Base-by-base conservation (phyloP, 352 stramenopile species). In the Phytophthora pinifolia region DNA sequence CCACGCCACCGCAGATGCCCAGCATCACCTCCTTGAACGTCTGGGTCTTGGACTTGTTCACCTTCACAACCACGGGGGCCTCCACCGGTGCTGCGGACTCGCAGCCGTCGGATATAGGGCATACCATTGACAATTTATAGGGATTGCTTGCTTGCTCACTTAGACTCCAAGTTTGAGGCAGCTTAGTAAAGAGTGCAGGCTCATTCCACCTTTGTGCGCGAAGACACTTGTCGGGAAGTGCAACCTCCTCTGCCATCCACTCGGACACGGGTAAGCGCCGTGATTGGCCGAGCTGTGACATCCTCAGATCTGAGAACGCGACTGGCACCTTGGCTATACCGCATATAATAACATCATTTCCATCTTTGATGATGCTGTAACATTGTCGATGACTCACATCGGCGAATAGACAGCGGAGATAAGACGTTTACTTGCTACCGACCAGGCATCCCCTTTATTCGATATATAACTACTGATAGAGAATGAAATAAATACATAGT, bases 1-100 rank as follows among this genome's bases (percentile, higher is more conserved):
- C 81, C 13, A 89, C 81, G 58, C 81, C 81, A 22, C 81, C 81
- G 48, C 78, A 88, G 57, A 92, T 88, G 53, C 78, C 81, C 27
- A 92, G 62, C 63, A 92, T 63, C 46, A 73, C 71, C 37, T 83
- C 66, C 57, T 53, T 54, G n/a, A 48, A 55, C 17, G 46, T 59
- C 58, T 42, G 57, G 44, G 54, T 7, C 51, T 57, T 50, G 27
- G 49, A 10, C 33, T 42, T 48, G 20, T 52, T 54, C 35, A 59
- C 52, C 33, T 50, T 57, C 25, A 50, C 18, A 27, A 36, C 20
- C 31, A 45, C 27, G 6, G 48, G 51, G 4, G 49, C 31, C 55
- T 57, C 49, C 35, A 51, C 54, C 4, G 30, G 18, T n/a, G 30
- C 22, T 12, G 46, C 30, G 6, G 37, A 31, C 18, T 43, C 42